A percentile compares a stretch with the other conserved stretches of the same genome.
Evolutionary conservation across 176 grass and related monocot genomes (phyloP).

Genomic region (Oryza nivara): DNA sequence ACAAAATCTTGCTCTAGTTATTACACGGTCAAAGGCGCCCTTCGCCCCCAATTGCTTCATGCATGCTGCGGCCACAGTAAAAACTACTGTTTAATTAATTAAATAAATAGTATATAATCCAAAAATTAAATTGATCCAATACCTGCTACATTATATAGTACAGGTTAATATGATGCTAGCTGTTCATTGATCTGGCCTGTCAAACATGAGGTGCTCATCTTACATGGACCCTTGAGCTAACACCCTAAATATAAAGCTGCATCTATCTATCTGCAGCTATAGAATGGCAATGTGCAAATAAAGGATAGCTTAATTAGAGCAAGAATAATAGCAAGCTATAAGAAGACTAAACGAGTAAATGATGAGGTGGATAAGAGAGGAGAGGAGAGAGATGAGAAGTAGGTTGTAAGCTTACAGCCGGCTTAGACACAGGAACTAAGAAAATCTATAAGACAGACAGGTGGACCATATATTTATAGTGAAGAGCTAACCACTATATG

Average conservation of each 20-base stretch:
- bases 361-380: too few species aligned
- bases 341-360: too few species aligned
- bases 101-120: neutral
- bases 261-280: neutral
- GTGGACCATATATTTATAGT: too few species aligned
- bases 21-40: neutral
- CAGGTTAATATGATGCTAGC: neutral
- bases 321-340: too few species aligned
- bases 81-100: neutral
- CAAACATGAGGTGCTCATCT: neutral
- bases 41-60: too few species aligned
- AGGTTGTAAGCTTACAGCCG: too few species aligned
- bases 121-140: neutral
- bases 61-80: neutral
- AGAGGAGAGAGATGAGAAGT: too few species aligned
- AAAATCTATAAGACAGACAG: too few species aligned
- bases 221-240: slow-evolving; percentile 2
- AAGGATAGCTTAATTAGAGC: neutral
- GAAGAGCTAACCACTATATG: too few species aligned
- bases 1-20: neutral
- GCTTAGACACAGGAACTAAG: too few species aligned
- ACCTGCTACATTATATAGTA: neutral
- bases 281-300: neutral
- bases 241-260: neutral
- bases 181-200: neutral